A percentile compares a stretch with the other conserved stretches of the same genome.
Conservation (phyloP, 2,329 filamentous ascomycete genomes). For the Aschersonia sp. region DNA sequence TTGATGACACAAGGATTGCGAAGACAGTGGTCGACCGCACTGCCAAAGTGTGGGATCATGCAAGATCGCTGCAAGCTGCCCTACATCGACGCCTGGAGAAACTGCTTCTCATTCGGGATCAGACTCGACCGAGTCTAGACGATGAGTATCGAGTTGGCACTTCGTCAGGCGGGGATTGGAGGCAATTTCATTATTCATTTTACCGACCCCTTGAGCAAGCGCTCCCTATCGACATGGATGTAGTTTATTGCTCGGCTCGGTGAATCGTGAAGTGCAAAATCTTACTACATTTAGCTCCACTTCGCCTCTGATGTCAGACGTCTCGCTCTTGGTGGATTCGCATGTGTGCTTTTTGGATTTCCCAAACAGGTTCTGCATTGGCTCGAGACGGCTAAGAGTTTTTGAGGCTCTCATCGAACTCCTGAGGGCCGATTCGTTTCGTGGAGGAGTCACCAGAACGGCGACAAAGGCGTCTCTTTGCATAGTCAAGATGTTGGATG, state of each 20-base stretch:
- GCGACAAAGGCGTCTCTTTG: too few relatives aligned
- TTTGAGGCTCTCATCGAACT: too few relatives aligned
- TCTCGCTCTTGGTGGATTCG: too few relatives aligned
- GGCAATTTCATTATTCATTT: conserved; percentile 20
- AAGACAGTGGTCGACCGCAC: conserved; percentile 41
- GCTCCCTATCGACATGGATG: conserved; percentile 23
- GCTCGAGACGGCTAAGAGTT: too few relatives aligned
- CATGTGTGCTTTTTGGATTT: too few relatives aligned
- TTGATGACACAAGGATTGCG: conserved; percentile 38
- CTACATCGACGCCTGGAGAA: conserved; percentile 25
- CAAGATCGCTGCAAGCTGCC: conserved; percentile 31
- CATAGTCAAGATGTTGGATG: too few relatives aligned
- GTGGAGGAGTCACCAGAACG: too few relatives aligned
- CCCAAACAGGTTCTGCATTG: too few relatives aligned
- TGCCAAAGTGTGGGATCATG: conserved; percentile 43
- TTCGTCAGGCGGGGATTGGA: conserved; percentile 11
- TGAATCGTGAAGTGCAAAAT: neutral
- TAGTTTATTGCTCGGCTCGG: conserved; percentile 14
- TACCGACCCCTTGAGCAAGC: conserved; percentile 17
- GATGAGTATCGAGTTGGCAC: conserved; percentile 15
- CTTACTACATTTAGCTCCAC: too few relatives aligned
- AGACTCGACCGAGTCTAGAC: conserved; percentile 11
- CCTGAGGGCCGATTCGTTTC: too few relatives aligned
- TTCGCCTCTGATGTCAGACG: too few relatives aligned
- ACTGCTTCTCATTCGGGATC: conserved; percentile 18